phyloP scores from a whole-genome alignment of 1,284 basidiomycete species.

The Cryptococcus sp. region DNA sequence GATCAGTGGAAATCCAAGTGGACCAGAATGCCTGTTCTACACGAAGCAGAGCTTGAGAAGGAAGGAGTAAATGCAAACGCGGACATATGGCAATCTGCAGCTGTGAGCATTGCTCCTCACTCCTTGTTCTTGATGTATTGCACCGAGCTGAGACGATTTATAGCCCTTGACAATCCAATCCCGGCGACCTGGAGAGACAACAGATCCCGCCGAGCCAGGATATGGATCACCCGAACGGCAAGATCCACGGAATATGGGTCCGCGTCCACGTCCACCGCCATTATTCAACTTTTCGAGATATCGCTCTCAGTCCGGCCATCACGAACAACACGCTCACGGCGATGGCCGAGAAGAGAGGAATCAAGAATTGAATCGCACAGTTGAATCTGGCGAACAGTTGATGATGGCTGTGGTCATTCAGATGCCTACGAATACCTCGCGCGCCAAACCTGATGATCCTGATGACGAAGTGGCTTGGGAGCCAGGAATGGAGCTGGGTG shows the following conservation, averaged over 20 bases:
- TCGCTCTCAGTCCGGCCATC: not conserved
- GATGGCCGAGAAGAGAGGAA: not conserved
- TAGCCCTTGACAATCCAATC: conserved; percentile 10
- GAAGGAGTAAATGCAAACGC: conserved; percentile 4
- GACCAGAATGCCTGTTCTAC: conserved; percentile 29
- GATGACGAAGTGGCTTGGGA: conserved; percentile 42
- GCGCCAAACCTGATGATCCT: conserved; percentile 17
- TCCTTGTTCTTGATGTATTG: not conserved
- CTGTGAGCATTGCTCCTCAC: not conserved
- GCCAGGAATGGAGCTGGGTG: conserved; percentile 45
- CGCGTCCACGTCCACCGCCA: conserved; percentile 11
- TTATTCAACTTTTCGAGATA: conserved; percentile 4
- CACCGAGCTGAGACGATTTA: not conserved
- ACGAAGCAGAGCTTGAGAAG: conserved; percentile 22
- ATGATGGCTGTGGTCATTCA: conserved; percentile 39
- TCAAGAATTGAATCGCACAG: conserved; percentile 14
- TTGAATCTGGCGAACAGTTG: conserved; percentile 31
- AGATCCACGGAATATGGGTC: conserved; percentile 9
- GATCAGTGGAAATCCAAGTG: conserved; percentile 16
- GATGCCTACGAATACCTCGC: conserved; percentile 30
- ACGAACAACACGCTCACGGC: not conserved
- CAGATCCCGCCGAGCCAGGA: not conserved
- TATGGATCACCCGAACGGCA: too few relatives aligned
- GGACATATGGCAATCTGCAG: conserved; percentile 4
- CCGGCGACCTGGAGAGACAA: not conserved